These are phyloP conservation scores for Lolium rigidum DNA, from an alignment of 176 grass and related monocot genomes.

Conservation along the genomic window DNA sequence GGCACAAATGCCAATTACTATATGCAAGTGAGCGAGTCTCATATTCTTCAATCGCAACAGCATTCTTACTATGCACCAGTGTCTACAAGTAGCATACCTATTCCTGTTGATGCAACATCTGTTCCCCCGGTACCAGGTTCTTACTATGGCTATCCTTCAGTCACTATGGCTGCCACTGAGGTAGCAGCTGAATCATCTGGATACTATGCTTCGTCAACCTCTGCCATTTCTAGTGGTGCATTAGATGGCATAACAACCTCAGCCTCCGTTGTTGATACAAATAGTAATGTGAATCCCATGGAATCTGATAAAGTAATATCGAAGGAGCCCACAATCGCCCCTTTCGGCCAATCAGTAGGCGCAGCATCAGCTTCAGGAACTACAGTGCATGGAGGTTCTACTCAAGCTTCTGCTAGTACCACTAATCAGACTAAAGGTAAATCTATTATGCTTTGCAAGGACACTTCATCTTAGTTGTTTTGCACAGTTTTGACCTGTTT, in stretches of 20 bases:
- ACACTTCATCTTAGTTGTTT: conserved; percentile 15
- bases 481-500: conserved; percentile 21
- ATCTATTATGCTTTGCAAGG: conserved; percentile 1
- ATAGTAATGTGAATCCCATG: conserved; percentile 19
- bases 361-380: conserved; percentile 44
- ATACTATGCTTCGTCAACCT: conserved; percentile 58
- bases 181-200: conserved; percentile 52
- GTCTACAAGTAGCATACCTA: conserved; percentile 59
- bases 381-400: conserved; percentile 46
- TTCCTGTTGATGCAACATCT: conserved; percentile 54
- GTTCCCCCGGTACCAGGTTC: conserved; percentile 52
- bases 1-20: conserved; percentile 61
- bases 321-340: conserved; percentile 45
- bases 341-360: conserved; percentile 46
- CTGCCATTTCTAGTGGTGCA: conserved; percentile 51
- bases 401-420: conserved; percentile 50
- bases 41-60: conserved; percentile 52
- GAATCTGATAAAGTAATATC: conserved; percentile 47
- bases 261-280: conserved; percentile 39
- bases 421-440: conserved; percentile 77
- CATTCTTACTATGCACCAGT: conserved; percentile 62
- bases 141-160: conserved; percentile 61
- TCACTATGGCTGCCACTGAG: conserved; percentile 27
- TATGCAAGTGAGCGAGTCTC: conserved; percentile 60
- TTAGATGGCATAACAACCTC: conserved; percentile 48